Base-by-base conservation (phyloP, 2,329 filamentous ascomycete species). In the Neofusicoccum laricinum region DNA sequence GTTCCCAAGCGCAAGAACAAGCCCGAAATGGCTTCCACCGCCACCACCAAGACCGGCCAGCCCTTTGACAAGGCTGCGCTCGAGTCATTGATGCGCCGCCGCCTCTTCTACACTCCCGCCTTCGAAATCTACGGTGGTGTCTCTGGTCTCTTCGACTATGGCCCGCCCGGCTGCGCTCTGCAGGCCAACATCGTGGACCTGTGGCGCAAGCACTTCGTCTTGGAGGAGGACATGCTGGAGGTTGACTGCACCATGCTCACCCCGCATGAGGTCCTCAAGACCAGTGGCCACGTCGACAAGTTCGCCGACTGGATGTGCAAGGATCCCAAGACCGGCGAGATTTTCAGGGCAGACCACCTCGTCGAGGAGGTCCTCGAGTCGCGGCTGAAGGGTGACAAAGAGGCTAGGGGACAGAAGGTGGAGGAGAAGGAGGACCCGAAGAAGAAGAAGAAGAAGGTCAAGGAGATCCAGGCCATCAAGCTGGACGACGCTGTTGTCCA, bases 261-360 rank as follows among this genome's bases (percentile, higher is more conserved):
- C 45, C 95, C 95, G 38, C 88, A 95, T 73, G 91, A 95, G 53
- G 92, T 99, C 41, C 86, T 99, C 74, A 96, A 98, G 85, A 97
- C 94, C 2, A 81, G 78, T 77, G 95, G 95, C 68, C 95, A 99
- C 81, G 95, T 98, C 69, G 94, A 97, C 79, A 96, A 96, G 80
- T 98, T 98, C 75, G 91, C 92, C 79, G 94, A 98, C 78, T 98
- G 91, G 92, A 97, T 98, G 93, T 97, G 92, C 88, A 97, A 96
- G 80, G 95, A 99, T 78, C 92, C 94, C 68, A 96, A 96, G 85
- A 97, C 90, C 72, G 95, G 95, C 76, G 95, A 99, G 78, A 97
- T 97, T 74, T 88, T 99, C 76, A 88, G 95, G 71, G 93, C 95
- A 65, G 95, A 99, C 76, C 95, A 99, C 82, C 87, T 98, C 72